Percentiles rank a stretch among this genome's conserved stretches.
These are phyloP conservation scores for Starmerella kuoi DNA, from an alignment of 805 yeast genomes.

Conservation along the genomic window DNA sequence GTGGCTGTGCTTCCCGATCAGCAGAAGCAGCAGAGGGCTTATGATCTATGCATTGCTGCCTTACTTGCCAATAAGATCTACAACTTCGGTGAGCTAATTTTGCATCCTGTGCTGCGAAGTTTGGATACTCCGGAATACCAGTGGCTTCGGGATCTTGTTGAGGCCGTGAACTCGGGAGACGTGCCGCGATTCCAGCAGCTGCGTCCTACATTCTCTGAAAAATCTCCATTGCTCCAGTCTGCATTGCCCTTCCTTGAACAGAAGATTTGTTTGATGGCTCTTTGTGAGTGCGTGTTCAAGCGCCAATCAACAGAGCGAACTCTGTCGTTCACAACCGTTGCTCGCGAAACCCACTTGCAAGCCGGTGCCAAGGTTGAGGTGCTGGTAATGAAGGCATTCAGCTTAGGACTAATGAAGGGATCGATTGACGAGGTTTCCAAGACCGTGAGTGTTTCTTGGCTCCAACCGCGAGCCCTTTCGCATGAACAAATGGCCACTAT, in stretches of 20 bases:
- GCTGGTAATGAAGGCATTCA: conserved; percentile 79
- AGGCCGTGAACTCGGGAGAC: conserved; percentile 67
- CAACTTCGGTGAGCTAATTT: conserved; percentile 88
- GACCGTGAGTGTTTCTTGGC: conserved; percentile 76
- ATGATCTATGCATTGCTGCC: conserved; percentile 75
- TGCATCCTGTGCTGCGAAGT: conserved; percentile 60
- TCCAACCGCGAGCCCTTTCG: conserved; percentile 89
- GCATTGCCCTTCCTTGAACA: conserved; percentile 64
- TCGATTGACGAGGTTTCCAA: conserved; percentile 75
- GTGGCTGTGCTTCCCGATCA: conserved; percentile 31
- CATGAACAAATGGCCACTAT: conserved; percentile 64
- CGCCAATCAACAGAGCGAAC: conserved; percentile 57
- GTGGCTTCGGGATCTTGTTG: conserved; percentile 64
- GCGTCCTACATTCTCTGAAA: conserved; percentile 30
- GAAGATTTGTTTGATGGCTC: conserved; percentile 83
- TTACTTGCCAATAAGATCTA: conserved; percentile 82
- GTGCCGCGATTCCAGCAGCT: conserved; percentile 49
- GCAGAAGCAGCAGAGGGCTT: conserved; percentile 43
- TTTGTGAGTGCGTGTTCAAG: conserved; percentile 73
- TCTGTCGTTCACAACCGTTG: conserved; percentile 60
- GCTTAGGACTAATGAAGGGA: conserved; percentile 76
- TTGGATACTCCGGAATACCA: conserved; percentile 26
- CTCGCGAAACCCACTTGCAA: conserved; percentile 51
- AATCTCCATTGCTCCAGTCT: conserved; percentile 43
- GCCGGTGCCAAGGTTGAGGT: conserved; percentile 71